Evolutionary conservation across 768 basidiomycete species (phyloP).

Genomic region (Suillus placidus): DNA sequence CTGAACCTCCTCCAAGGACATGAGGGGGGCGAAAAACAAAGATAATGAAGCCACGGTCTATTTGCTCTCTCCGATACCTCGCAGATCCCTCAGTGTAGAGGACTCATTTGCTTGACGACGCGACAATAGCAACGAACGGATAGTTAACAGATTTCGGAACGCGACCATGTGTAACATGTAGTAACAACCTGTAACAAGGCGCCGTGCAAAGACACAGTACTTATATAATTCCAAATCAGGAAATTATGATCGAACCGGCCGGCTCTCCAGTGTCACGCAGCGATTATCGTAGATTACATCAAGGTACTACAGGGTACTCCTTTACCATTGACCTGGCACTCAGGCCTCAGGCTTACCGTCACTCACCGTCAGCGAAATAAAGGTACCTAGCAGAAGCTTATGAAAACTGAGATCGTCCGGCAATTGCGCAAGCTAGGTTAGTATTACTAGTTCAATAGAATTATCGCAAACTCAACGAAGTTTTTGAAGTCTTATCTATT

Average conservation of each 20-base stretch:
- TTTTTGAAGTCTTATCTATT: no score
- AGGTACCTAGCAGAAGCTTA: no score
- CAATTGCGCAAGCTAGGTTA: no score
- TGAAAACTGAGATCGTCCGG: no score
- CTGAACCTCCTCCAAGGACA: background rate
- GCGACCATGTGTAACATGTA: background rate
- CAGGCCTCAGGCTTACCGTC: no score
- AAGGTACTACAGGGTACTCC: no score
- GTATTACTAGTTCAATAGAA: no score
- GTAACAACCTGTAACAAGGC: background rate
- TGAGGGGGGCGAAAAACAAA: conserved; percentile 1
- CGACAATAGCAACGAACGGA: conserved; percentile 8
- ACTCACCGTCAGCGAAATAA: no score
- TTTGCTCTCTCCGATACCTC: background rate
- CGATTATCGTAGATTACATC: no score
- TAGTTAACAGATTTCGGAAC: background rate
- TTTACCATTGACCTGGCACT: no score
- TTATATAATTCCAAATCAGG: background rate
- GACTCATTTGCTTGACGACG: conserved; percentile 16
- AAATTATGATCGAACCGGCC: conserved; percentile 1
- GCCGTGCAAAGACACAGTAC: background rate
- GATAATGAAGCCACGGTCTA: background rate
- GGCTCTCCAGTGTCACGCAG: background rate
- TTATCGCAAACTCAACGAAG: no score
- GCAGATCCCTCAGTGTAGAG: background rate